These are phyloP conservation scores for Seiridium cupressi DNA, from an alignment of 2,329 filamentous ascomycete species.

Conservation along the genomic window DNA sequence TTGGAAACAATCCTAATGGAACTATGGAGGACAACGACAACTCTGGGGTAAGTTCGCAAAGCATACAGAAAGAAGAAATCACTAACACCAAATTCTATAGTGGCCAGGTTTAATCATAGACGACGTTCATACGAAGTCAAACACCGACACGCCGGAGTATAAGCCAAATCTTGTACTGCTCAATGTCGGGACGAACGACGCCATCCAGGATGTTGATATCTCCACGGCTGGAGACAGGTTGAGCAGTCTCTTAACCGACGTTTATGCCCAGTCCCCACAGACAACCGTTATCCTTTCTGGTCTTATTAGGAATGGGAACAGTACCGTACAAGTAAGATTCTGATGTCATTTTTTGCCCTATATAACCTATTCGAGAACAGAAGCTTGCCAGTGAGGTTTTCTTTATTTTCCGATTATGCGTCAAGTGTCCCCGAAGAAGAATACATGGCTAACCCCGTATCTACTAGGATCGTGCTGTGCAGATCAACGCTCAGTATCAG, in stretches of 20 bases:
- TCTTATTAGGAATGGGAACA: conserved; percentile 25
- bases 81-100: too few relatives aligned
- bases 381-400: too few relatives aligned
- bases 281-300: conserved; percentile 33
- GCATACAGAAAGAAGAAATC: too few relatives aligned
- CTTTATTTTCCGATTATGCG: too few relatives aligned
- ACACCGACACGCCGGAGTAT: conserved; percentile 20
- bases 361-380: too few relatives aligned
- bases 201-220: conserved; percentile 28
- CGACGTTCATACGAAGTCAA: conserved; percentile 29
- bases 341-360: too few relatives aligned
- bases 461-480: conserved; percentile 13
- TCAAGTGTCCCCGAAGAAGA: too few relatives aligned
- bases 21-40: conserved; percentile 33
- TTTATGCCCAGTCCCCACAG: conserved; percentile 25
- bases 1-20: conserved; percentile 33
- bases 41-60: conserved; percentile 22
- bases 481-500: conserved; percentile 27
- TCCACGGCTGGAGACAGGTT: conserved; percentile 25
- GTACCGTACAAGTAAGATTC: conserved; percentile 11
- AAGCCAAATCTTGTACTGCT: conserved; percentile 35
- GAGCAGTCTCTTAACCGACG: conserved; percentile 23
- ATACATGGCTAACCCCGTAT: too few relatives aligned
- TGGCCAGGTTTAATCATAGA: conserved; percentile 32
- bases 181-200: conserved; percentile 40